Percentiles rank a stretch among this genome's conserved stretches.
Conservation (phyloP, 2,329 filamentous ascomycete genomes). For the Fusarium brachygibbosum region DNA sequence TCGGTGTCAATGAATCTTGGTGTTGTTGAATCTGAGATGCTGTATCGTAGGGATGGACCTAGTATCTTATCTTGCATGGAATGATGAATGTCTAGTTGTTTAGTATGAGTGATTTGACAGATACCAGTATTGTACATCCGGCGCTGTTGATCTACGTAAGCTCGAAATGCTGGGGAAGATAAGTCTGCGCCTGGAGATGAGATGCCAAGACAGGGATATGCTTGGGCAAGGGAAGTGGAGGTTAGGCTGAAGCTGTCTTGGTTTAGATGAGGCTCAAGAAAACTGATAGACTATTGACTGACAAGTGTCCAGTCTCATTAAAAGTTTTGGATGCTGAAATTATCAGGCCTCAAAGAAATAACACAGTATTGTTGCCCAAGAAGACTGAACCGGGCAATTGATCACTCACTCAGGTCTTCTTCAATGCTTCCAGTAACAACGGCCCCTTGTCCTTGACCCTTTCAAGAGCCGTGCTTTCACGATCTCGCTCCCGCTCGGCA, state of each 20-base stretch:
- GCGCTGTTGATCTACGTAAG: not conserved
- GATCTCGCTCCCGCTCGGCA: constrained; percentile 35
- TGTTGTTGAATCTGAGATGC: constrained; percentile 19
- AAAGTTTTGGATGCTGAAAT: not conserved
- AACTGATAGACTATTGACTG: not conserved
- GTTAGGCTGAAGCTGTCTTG: constrained; percentile 3
- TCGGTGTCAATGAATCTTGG: not conserved
- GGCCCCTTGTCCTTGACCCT: constrained; percentile 3
- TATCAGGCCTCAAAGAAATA: not conserved
- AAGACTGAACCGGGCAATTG: not conserved
- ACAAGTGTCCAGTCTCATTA: not conserved
- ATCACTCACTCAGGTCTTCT: not conserved
- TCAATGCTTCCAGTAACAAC: not conserved
- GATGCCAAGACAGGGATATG: not conserved
- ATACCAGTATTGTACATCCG: not conserved
- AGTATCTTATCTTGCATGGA: not conserved
- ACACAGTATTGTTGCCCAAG: not conserved
- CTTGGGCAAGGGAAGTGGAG: constrained; percentile 1
- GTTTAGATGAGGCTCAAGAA: not conserved
- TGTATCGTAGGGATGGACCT: not conserved
- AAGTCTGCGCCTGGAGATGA: constrained; percentile 2
- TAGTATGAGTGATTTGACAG: not conserved
- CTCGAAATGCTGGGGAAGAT: constrained; percentile 19
- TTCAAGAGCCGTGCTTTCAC: constrained; percentile 1
- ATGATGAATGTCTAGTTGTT: not conserved